phyloP scores from a whole-genome alignment of 2,329 filamentous ascomycete genomes.

The Arthrocladium fulminans region DNA sequence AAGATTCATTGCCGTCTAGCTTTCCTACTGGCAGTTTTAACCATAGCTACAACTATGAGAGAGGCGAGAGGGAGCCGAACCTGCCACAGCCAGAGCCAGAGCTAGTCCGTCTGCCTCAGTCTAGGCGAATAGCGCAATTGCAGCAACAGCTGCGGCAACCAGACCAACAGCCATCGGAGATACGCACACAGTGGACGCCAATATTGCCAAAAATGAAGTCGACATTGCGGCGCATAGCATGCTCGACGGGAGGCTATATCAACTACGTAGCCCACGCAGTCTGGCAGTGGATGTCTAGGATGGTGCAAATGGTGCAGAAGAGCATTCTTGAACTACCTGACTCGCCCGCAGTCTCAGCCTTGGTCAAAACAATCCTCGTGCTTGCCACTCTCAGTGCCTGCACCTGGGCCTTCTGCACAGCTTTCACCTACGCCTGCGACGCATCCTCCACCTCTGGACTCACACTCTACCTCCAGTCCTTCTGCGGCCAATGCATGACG shows the following conservation, averaged over 20 bases:
- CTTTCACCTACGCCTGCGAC: constrained; percentile 17
- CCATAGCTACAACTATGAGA: constrained; percentile 23
- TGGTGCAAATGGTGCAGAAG: constrained; percentile 9
- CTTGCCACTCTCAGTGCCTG: constrained; percentile 9
- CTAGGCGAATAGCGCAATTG: no score
- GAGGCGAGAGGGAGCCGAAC: constrained; percentile 18
- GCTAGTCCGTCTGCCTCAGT: not conserved
- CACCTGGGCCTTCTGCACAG: constrained; percentile 15
- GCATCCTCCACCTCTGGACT: constrained; percentile 15
- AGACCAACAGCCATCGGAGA: not conserved
- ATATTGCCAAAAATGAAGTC: not conserved
- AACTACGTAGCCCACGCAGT: constrained; percentile 2
- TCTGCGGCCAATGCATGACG: constrained; percentile 17
- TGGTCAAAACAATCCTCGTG: constrained; percentile 12
- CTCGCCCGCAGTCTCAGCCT: constrained; percentile 11
- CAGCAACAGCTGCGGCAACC: not conserved
- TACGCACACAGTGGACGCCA: not conserved
- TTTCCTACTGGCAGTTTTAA: constrained; percentile 23
- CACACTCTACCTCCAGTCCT: constrained; percentile 14
- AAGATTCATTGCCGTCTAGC: constrained; percentile 16
- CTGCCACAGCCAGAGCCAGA: constrained; percentile 8
- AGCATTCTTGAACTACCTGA: constrained; percentile 15
- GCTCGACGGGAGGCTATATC: constrained; percentile 1
- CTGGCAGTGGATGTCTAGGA: constrained; percentile 11
- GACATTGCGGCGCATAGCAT: not conserved